phyloP scores from a whole-genome alignment of 2,329 filamentous ascomycete genomes.

The Westerdykella aurantiaca region DNA sequence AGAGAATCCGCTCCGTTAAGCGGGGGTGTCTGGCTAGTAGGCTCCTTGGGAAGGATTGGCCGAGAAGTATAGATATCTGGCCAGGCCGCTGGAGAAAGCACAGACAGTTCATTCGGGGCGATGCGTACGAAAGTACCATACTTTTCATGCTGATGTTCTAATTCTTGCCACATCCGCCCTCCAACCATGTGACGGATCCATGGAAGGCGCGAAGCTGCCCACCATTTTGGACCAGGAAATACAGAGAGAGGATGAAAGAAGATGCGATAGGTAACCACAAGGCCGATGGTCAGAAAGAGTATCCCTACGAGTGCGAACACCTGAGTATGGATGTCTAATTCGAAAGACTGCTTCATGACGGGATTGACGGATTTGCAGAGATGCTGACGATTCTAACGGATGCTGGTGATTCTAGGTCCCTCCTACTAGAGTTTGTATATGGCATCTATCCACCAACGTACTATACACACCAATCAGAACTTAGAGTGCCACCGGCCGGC shows the following conservation, averaged over 20 bases:
- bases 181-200: slow-evolving; percentile 20
- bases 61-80: slow-evolving; percentile 38
- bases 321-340: too few relatives aligned
- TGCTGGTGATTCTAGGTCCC: too few relatives aligned
- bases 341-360: too few relatives aligned
- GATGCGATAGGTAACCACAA: slow-evolving; percentile 11
- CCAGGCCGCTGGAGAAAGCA: slow-evolving; percentile 37
- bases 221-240: slow-evolving; percentile 12
- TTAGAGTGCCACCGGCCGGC: too few relatives aligned
- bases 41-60: not conserved
- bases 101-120: slow-evolving; percentile 45
- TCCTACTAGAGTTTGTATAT: too few relatives aligned
- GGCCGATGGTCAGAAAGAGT: too few relatives aligned
- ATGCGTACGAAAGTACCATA: slow-evolving; percentile 44
- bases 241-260: slow-evolving; percentile 12
- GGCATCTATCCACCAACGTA: too few relatives aligned
- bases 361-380: too few relatives aligned
- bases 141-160: slow-evolving; percentile 11
- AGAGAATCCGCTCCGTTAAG: not conserved
- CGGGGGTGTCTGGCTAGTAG: slow-evolving; percentile 1
- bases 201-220: slow-evolving; percentile 32
- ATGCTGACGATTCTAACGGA: too few relatives aligned
- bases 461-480: too few relatives aligned
- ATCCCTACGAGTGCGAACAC: too few relatives aligned
- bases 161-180: slow-evolving; percentile 6